Evolutionary conservation across 148 eudicot genomes (phyloP), one percentile per base, ranked within the genome.

Genomic region (Vaccinium corymbosum): DNA sequence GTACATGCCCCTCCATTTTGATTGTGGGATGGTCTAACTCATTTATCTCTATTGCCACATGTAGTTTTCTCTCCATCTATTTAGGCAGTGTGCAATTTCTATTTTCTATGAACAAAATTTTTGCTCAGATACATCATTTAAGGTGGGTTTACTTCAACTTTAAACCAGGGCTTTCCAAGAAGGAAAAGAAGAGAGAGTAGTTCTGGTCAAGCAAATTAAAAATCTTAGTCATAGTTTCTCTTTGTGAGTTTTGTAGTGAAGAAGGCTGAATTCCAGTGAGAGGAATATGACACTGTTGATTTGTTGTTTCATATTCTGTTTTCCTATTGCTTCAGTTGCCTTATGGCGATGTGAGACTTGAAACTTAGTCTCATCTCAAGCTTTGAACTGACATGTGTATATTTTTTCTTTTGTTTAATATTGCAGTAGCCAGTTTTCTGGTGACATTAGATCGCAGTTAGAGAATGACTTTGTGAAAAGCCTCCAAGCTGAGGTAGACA

Each of bases 381-480:
- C 35, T 80, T 29, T 13, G 22, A 46, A 83, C 78, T 61, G 29
- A 81, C 38, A 2, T 73, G 4, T 42, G 84, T 14, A 13, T 14
- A 29, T 64, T 64, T 19, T 61, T 83, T 55, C 77, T 72, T 53
- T 55, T 61, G 56, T 27, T 61, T 35, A 76, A 81, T 78, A 81
- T 86, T 91, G 90, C 97, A 97, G 99, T 89, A 85, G 95, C 89
- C 99, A 92, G 87, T 97, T 93, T 87, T 92, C 89, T 85, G 32
- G 32, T 46, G 98, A 97, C 77, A 92, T 97, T 78, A 93, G 91
- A 80, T 89, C 85, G 9, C 95, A 92, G 85, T 83, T 97, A 73
- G 94, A 97, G 90, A 86, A 94, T 79, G 99, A 97, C 79, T 97
- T 97, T 81, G 90, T 89, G 87, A 94, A 92, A 82, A 88, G 95